These are phyloP conservation scores for Tricladium varicosporioides DNA, from an alignment of 2,329 filamentous ascomycete genomes.

Conservation along the genomic window DNA sequence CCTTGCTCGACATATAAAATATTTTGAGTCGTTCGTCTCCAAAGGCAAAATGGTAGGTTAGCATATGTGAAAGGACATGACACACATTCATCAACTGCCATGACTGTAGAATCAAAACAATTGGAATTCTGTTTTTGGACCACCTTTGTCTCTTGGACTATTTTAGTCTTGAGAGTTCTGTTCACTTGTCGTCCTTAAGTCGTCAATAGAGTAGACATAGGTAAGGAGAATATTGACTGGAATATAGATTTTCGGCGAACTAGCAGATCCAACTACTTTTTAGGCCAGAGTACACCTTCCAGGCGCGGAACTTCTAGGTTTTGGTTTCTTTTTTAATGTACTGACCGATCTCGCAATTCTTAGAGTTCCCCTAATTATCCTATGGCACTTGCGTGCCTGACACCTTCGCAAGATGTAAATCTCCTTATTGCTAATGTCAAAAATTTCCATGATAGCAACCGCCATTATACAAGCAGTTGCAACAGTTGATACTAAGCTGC, in stretches of 20 bases:
- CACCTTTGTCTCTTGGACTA: neutral
- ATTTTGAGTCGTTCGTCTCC: too few relatives aligned
- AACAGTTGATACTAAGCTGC: conserved; percentile 31
- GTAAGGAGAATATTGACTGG: too few relatives aligned
- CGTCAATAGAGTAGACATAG: too few relatives aligned
- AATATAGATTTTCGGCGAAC: neutral
- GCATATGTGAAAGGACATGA: too few relatives aligned
- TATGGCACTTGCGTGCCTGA: conserved; percentile 35
- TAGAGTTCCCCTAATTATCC: conserved; percentile 34
- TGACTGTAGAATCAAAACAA: neutral
- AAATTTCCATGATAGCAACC: conserved; percentile 1
- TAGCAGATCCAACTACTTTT: conserved; percentile 2
- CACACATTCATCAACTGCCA: too few relatives aligned
- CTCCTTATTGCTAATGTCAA: conserved; percentile 33
- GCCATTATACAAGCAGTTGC: conserved; percentile 24
- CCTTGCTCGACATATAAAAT: too few relatives aligned
- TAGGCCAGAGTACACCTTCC: neutral
- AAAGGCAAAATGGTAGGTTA: too few relatives aligned
- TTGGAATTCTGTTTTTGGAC: neutral
- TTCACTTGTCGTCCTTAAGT: conserved; percentile 2
- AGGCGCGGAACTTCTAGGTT: conserved; percentile 3
- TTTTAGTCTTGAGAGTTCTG: neutral
- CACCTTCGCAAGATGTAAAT: conserved; percentile 34
- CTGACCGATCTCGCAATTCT: conserved; percentile 36
- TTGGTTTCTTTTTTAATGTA: conserved; percentile 9